Base-by-base conservation (phyloP, 352 stramenopile species). In the Phytopythium sindhum region DNA sequence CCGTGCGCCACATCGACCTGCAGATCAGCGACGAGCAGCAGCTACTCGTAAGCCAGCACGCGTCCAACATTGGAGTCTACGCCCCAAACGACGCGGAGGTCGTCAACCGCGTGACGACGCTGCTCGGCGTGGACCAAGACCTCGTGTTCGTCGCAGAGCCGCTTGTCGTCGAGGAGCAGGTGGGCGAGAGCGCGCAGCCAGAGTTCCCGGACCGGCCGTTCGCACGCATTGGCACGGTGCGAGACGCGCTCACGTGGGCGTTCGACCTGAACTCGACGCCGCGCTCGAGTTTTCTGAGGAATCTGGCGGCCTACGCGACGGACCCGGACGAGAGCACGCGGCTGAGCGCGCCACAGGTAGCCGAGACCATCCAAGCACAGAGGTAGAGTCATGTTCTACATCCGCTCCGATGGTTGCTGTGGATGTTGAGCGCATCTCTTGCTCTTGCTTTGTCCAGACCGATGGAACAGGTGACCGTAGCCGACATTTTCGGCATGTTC, bases 21-120 rank as follows among this genome's bases (percentile, higher is more conserved):
- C 56, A 57, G 26, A 72, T 93, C 47, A 61, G 67, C 28, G 58
- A 74, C 26, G 60, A 78, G 11, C 82, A 93, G 58, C 73, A 82
- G 48, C 53, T 67, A 19, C 56, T 80, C 4, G 79, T 91, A 17
- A 72, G 69, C 31, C 65, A 85, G 21, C 70, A 92, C 26, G 84
- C 81, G 29, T 88, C 81, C 10, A 95, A 95, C 60, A 83, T 93
- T 63, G 82, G 80, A 14, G 83, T 94, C 33, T 92, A 91, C 57
- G 80, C 89, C 23, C 85, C 82, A 19, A 94, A 94, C 41, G 74
- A 84, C 50, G 41, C 47, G 1, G 35, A 57, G 4, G 55, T 78
- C 10, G 82, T 95, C 17, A 65, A 86, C 10, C 81, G 75, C 21
- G 75, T 89, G 67, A 60, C 90, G 24, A 56, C 52, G 21, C 66